These are phyloP conservation scores for Aspergillus bridgeri DNA, from an alignment of 495 filamentous ascomycete genomes.

Conservation along the genomic window DNA sequence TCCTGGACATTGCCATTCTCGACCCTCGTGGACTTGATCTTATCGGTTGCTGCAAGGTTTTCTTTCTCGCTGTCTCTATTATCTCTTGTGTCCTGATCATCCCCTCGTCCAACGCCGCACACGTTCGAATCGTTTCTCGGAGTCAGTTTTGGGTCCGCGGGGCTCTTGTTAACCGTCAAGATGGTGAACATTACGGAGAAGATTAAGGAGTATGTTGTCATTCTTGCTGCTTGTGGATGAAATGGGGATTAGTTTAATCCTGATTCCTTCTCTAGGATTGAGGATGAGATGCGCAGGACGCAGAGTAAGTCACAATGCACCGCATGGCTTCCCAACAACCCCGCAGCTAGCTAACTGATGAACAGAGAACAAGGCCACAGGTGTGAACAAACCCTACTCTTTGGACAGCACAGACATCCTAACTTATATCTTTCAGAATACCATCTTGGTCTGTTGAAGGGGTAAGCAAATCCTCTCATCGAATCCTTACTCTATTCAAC, in stretches of 20 bases:
- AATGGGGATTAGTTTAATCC: slow-evolving; percentile 7
- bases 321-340: slow-evolving; percentile 16
- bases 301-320: slow-evolving; percentile 63
- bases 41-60: background rate
- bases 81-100: slow-evolving; percentile 5
- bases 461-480: slow-evolving; percentile 48
- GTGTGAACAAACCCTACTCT: slow-evolving; percentile 44
- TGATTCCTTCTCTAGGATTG: slow-evolving; percentile 63
- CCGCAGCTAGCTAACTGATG: slow-evolving; percentile 31
- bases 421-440: slow-evolving; percentile 64
- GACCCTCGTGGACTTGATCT: background rate
- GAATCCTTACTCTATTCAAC: background rate
- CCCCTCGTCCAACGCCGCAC: background rate
- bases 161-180: slow-evolving; percentile 47
- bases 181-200: slow-evolving; percentile 99
- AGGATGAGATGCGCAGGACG: slow-evolving; percentile 98
- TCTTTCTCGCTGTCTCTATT: background rate
- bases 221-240: background rate
- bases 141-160: slow-evolving; percentile 23
- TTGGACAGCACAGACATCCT: background rate
- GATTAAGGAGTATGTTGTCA: slow-evolving; percentile 83
- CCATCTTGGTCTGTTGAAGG: slow-evolving; percentile 96
- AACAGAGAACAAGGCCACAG: slow-evolving; percentile 98
- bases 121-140: background rate
- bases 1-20: background rate